phyloP scores from a whole-genome alignment of 345 rosid genomes.

The Psidium guajava region DNA sequence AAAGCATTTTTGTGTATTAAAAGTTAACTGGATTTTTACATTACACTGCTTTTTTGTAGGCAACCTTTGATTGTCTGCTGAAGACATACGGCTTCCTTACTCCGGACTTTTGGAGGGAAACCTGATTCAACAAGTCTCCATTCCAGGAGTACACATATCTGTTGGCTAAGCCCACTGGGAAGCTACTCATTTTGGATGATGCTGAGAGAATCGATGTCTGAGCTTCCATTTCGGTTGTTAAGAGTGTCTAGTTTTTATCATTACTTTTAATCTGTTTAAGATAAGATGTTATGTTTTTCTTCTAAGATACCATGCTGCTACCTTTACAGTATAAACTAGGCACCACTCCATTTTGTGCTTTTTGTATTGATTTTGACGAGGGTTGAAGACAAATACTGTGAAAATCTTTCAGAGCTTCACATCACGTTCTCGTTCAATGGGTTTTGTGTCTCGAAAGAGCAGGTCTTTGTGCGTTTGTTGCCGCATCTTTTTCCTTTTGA shows the following conservation, averaged over 20 bases:
- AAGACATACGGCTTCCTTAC: constrained; percentile 54
- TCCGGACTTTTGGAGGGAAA: constrained; percentile 52
- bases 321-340: not conserved
- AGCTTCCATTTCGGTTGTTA: not conserved
- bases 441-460: not conserved
- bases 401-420: not conserved
- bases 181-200: constrained; percentile 15
- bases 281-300: not conserved
- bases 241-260: constrained; percentile 4
- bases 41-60: constrained; percentile 8
- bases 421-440: not conserved
- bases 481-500: not conserved
- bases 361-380: not conserved
- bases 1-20: not conserved
- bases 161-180: constrained; percentile 30
- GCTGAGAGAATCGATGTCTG: constrained; percentile 16
- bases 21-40: not conserved
- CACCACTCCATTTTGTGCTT: not conserved
- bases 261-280: not conserved
- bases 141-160: constrained; percentile 47
- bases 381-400: not conserved
- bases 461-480: not conserved
- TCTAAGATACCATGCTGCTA: not conserved
- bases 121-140: constrained; percentile 34
- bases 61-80: constrained; percentile 43